A percentile compares a stretch with the other conserved stretches of the same genome.
Evolutionary conservation across 345 rosid species (phyloP).

Genomic region (Ceriops tagal): DNA sequence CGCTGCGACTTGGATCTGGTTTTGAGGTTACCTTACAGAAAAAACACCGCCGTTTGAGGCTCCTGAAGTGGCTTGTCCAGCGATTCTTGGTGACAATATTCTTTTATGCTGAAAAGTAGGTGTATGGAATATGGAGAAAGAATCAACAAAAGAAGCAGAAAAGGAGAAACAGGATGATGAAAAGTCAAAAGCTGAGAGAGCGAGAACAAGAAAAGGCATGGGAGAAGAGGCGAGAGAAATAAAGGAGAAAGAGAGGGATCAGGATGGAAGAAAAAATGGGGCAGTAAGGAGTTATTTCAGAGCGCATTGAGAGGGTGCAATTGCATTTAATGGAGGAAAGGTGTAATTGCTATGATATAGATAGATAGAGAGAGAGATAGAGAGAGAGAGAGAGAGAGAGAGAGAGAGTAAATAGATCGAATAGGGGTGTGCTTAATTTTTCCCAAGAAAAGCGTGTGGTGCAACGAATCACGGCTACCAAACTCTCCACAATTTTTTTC

Average conservation of each 20-base stretch:
- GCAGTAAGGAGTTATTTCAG: slow-evolving; percentile 63
- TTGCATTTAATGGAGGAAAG: slow-evolving; percentile 66
- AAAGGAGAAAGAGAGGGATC: slow-evolving; percentile 2
- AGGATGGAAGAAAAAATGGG: slow-evolving; percentile 28
- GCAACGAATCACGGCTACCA: slow-evolving; percentile 56
- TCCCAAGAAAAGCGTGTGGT: slow-evolving; percentile 1
- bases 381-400: neutral
- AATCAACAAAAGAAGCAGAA: neutral
- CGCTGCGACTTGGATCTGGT: slow-evolving; percentile 22
- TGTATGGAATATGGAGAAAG: slow-evolving; percentile 5
- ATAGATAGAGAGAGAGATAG: slow-evolving; percentile 12
- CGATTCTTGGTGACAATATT: slow-evolving; percentile 14
- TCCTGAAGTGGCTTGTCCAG: neutral
- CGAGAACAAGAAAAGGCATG: neutral
- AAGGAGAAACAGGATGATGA: neutral
- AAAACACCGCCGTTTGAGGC: neutral
- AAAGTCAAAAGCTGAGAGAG: no score
- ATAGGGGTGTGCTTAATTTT: slow-evolving; percentile 19
- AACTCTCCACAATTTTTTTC: slow-evolving; percentile 16
- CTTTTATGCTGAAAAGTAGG: slow-evolving; percentile 15
- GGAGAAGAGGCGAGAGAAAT: neutral
- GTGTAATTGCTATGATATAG: slow-evolving; percentile 25
- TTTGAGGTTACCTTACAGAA: slow-evolving; percentile 7
- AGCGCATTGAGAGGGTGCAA: slow-evolving; percentile 68
- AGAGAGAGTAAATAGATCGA: neutral